These are phyloP conservation scores for Ceriops tagal DNA, from an alignment of 345 rosid species.

Conservation along the genomic window DNA sequence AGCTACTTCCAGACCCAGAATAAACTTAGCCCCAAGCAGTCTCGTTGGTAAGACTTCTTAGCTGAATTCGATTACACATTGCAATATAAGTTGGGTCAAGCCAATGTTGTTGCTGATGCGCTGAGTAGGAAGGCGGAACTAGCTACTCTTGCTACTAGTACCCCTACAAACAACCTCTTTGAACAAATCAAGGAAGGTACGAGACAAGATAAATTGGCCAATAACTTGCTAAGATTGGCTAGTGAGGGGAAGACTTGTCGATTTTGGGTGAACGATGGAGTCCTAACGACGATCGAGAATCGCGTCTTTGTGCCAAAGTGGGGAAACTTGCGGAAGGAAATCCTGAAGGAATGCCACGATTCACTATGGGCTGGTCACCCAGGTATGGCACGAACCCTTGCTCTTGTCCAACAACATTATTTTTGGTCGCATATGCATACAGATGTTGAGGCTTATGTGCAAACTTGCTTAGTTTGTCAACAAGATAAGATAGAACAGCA, in stretches of 20 bases:
- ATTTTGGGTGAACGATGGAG: not conserved
- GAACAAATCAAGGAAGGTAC: not conserved
- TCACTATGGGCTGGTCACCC: too few species aligned
- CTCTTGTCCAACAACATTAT: too few species aligned
- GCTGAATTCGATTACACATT: not conserved
- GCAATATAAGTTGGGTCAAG: not conserved
- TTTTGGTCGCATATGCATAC: too few species aligned
- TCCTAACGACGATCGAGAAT: not conserved
- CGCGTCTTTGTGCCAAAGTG: rapidly evolving
- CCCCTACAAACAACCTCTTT: too few species aligned
- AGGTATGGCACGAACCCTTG: too few species aligned
- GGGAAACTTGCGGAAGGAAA: not conserved
- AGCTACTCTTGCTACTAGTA: rapidly evolving
- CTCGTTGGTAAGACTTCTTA: not conserved
- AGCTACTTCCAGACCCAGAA: not conserved
- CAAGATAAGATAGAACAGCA: too few species aligned
- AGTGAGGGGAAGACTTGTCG: not conserved
- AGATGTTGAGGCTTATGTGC: too few species aligned
- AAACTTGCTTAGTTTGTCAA: too few species aligned
- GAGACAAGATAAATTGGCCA: not conserved
- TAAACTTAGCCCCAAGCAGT: not conserved
- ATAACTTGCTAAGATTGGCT: not conserved
- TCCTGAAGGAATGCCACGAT: not conserved
- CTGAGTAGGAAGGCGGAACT: not conserved
- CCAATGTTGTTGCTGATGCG: not conserved